Conservation (phyloP, 805 yeast species). For the Lipomyces orientalis region DNA sequence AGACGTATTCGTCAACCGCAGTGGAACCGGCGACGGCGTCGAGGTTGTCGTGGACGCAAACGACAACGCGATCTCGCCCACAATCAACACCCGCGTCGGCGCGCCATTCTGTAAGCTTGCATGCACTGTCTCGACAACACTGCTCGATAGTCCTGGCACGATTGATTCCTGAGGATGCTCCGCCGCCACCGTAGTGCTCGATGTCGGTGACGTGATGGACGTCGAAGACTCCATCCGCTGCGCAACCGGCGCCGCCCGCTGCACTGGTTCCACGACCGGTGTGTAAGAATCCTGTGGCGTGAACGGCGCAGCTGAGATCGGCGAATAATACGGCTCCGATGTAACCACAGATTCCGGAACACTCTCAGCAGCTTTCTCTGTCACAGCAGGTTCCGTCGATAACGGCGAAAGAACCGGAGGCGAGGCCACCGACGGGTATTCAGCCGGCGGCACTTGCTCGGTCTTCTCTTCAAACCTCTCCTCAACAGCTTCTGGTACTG, state of each 20-base stretch:
- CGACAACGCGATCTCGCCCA: constrained; percentile 88
- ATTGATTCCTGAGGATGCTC: constrained; percentile 57
- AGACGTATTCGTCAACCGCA: constrained; percentile 52
- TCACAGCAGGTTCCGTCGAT: neutral
- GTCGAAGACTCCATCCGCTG: constrained; percentile 3
- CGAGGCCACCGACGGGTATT: neutral
- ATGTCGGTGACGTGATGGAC: constrained; percentile 1
- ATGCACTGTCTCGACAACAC: constrained; percentile 83
- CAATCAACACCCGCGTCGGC: constrained; percentile 61
- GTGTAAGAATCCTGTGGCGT: neutral
- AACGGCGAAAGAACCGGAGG: neutral
- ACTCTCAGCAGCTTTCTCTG: neutral
- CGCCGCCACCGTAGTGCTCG: constrained; percentile 44
- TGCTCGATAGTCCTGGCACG: constrained; percentile 73
- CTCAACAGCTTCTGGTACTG: constrained; percentile 4
- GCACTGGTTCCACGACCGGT: neutral
- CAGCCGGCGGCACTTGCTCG: neutral
- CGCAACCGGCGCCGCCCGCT: neutral
- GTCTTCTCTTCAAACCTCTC: neutral
- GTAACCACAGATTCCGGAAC: neutral
- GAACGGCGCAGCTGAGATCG: neutral
- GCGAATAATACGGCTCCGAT: neutral
- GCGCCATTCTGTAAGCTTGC: constrained; percentile 75
- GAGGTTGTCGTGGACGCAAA: constrained; percentile 51
- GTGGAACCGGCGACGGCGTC: constrained; percentile 44